Percentiles rank a stretch among this genome's conserved stretches.
Conservation (phyloP, 2,329 filamentous ascomycete species). For the Aspergillus sp. region DNA sequence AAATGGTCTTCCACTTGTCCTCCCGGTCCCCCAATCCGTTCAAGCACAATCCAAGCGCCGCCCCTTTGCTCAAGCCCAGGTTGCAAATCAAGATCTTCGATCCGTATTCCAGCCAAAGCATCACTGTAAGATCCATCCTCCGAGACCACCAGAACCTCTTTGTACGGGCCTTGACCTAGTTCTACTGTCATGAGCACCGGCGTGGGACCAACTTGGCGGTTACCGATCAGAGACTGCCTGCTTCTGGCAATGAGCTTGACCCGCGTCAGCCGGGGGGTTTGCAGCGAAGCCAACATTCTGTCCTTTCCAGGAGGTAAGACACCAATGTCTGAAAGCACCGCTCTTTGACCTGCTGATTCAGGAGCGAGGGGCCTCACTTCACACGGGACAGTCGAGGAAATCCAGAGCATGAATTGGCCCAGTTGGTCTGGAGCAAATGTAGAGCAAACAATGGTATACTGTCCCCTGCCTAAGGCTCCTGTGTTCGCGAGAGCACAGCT, state of each 20-base stretch:
- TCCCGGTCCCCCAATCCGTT: conserved; percentile 59
- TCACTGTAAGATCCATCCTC: conserved; percentile 71
- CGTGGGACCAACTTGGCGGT: conserved; percentile 32
- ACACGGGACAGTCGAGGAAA: conserved; percentile 55
- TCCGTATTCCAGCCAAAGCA: conserved; percentile 56
- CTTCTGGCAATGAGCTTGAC: conserved; percentile 50
- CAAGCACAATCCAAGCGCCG: conserved; percentile 72
- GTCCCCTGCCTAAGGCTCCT: conserved; percentile 55
- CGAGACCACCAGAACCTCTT: conserved; percentile 56
- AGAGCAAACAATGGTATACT: conserved; percentile 82
- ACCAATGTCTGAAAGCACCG: conserved; percentile 39
- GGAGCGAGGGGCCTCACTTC: conserved; percentile 54
- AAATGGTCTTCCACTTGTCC: conserved; percentile 42
- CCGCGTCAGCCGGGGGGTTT: conserved; percentile 49
- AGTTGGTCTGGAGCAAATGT: conserved; percentile 77
- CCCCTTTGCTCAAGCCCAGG: conserved; percentile 50
- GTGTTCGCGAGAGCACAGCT: conserved; percentile 65
- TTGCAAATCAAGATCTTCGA: conserved; percentile 65
- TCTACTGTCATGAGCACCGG: conserved; percentile 66
- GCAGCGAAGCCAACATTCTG: conserved; percentile 47
- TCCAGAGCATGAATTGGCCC: conserved; percentile 63
- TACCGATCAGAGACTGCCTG: conserved; percentile 34
- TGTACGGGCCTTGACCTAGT: conserved; percentile 61
- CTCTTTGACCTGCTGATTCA: conserved; percentile 67
- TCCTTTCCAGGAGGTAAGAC: conserved; percentile 48